Conservation (phyloP, 176 grass and related monocot genomes). For the Puccinellia tenuiflora region DNA sequence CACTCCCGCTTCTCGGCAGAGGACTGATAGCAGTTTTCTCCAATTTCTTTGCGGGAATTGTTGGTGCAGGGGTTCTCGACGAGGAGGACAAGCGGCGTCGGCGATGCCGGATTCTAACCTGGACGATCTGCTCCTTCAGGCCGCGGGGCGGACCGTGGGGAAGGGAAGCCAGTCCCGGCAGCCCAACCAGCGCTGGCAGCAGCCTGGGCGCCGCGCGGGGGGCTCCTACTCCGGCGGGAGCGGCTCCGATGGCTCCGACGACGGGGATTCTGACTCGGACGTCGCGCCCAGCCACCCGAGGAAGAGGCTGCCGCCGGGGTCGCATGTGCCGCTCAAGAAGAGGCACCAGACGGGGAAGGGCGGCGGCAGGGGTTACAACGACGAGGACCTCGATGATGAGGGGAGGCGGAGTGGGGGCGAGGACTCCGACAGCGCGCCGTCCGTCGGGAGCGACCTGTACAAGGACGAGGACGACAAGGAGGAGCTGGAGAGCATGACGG, state of each 20-base stretch:
- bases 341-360: constrained; percentile 52
- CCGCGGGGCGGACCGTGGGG: constrained; percentile 58
- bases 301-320: constrained; percentile 37
- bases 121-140: constrained; percentile 75
- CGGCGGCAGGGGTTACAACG: constrained; percentile 15
- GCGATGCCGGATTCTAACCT: constrained; percentile 42
- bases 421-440: constrained; percentile 71
- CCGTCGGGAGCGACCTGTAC: constrained; percentile 83
- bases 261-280: constrained; percentile 42
- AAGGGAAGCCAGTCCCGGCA: constrained; percentile 24
- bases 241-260: constrained; percentile 55
- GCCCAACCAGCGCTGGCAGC: constrained; percentile 33
- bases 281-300: constrained; percentile 40
- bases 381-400: constrained; percentile 37
- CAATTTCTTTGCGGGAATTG: not conserved
- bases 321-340: constrained; percentile 92
- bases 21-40: not conserved
- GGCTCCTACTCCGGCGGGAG: constrained; percentile 48
- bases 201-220: constrained; percentile 10
- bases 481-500: constrained; percentile 61
- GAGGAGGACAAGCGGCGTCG: not conserved
- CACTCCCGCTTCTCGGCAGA: not conserved
- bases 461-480: constrained; percentile 93
- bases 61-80: not conserved
- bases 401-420: constrained; percentile 25